Conservation (phyloP, 169 alveolate genomes). For the Plasmodium vivax region DNA sequence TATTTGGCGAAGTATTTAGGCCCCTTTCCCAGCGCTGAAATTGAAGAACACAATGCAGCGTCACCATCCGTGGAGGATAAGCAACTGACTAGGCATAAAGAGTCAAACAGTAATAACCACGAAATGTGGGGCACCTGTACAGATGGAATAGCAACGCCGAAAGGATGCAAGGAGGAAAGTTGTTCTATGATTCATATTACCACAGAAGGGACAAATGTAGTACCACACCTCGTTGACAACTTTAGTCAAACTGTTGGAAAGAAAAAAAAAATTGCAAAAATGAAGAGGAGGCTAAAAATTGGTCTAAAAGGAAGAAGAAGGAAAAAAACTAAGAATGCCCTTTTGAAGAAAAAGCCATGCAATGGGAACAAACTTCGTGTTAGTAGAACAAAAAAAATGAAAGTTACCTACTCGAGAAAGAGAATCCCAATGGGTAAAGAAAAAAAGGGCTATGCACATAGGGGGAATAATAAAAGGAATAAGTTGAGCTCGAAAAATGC, state of each 20-base stretch:
- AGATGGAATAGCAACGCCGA: background rate
- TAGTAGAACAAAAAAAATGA: background rate
- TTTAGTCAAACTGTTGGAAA: constrained; percentile 19
- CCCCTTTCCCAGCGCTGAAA: background rate
- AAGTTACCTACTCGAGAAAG: background rate
- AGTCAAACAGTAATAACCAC: background rate
- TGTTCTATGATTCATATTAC: background rate
- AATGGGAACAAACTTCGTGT: background rate
- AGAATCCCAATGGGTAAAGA: background rate
- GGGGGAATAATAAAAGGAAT: background rate
- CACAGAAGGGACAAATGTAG: background rate
- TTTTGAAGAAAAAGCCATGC: background rate
- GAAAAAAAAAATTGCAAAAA: constrained; percentile 13
- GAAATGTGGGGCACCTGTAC: background rate
- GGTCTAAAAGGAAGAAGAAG: background rate
- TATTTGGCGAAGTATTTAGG: background rate
- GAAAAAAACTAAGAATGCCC: background rate
- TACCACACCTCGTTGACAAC: constrained; percentile 6
- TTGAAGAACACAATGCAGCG: background rate
- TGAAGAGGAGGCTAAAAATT: background rate
- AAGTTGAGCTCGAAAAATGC: background rate
- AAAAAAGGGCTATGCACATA: background rate
- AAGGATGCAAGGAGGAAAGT: background rate
- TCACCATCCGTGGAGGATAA: background rate
- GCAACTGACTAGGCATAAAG: background rate